phyloP scores from a whole-genome alignment of 139 green algal species.

The Micromonas commoda region DNA sequence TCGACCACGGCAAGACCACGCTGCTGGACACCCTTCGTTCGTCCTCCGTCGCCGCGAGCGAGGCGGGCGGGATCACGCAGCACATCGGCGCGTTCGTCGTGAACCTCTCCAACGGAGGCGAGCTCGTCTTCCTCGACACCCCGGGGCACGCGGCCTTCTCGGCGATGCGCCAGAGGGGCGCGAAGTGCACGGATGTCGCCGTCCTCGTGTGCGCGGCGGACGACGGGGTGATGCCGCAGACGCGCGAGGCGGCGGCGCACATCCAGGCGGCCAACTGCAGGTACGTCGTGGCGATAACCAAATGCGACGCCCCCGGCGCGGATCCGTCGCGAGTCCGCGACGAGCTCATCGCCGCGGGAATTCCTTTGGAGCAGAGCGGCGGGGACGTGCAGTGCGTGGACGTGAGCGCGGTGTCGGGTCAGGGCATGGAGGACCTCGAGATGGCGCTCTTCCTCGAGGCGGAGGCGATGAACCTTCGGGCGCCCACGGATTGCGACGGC shows the following conservation, averaged over 20 bases:
- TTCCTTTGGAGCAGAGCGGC: conserved; percentile 30
- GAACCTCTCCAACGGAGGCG: conserved; percentile 33
- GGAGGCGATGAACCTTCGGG: neutral
- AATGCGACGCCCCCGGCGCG: conserved; percentile 37
- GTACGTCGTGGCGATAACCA: conserved; percentile 83
- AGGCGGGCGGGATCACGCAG: conserved; percentile 91
- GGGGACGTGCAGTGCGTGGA: conserved; percentile 33
- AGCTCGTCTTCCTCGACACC: conserved; percentile 84
- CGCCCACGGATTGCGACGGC: neutral
- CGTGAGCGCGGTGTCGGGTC: conserved; percentile 11
- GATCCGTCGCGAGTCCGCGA: conserved; percentile 11
- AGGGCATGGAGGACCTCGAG: conserved; percentile 23
- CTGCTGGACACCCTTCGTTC: conserved; percentile 80
- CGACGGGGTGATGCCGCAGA: conserved; percentile 88
- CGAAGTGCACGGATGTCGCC: conserved; percentile 73
- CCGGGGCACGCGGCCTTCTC: conserved; percentile 87
- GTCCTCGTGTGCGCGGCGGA: conserved; percentile 84
- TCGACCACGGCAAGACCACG: conserved; percentile 93
- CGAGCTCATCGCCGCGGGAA: conserved; percentile 3
- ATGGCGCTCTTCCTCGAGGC: conserved; percentile 10
- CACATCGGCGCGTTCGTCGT: conserved; percentile 89
- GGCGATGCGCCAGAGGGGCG: conserved; percentile 76
- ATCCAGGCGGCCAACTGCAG: conserved; percentile 30
- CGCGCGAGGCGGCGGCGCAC: conserved; percentile 58
- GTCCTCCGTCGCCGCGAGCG: conserved; percentile 69